Base-by-base conservation (phyloP, 176 grass and related monocot species). In the Thinopyrum elongatum region DNA sequence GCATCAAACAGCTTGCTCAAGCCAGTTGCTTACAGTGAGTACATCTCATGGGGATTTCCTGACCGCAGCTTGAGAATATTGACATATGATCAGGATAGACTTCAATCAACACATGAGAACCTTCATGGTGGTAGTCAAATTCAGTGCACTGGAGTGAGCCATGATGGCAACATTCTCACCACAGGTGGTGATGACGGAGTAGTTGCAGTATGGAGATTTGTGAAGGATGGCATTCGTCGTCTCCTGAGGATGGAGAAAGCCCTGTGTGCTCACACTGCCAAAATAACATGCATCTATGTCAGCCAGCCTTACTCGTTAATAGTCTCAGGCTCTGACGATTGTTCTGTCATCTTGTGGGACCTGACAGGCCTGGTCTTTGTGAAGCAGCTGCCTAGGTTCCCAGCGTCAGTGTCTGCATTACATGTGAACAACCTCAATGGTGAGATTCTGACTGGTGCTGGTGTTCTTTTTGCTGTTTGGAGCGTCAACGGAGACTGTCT, bases 1-100 rank as follows among this genome's bases (percentile, higher is more conserved):
- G 72, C 90, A 36, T 83, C 82, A 21, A 99, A 91, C 89, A 91
- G 97, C 81, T 83, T 91, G 76, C 94, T 99, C 42, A 99, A 94
- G 87, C 97, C 97, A 46, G 76, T 91, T 84, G 87, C 83, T 69
- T 96, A 94, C 17, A 94, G 39, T 5, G 93, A 99, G 82, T 99
- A 93, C 60, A 92, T 99, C 67, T 97, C 97, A 21, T 99, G 97
- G 97, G 94, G 94, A 49, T 97, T 97, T 82, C 97, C 97, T 82
- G 97, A 99, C 88, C 89, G 85, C 77, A 99, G 97, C 86, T 86
- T 99, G 86, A 92, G 97, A 84, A 70, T 97, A 80, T 79, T 99
- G 89, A 97, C 90, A 65, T 99, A 94, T 66, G 97, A 99, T 80
- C 94, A 97, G 89, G 97, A 96, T 84, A 96, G 76, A 82, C 89